Conservation (phyloP, 257 asterid species). For the Nicotiana benthamiana region DNA sequence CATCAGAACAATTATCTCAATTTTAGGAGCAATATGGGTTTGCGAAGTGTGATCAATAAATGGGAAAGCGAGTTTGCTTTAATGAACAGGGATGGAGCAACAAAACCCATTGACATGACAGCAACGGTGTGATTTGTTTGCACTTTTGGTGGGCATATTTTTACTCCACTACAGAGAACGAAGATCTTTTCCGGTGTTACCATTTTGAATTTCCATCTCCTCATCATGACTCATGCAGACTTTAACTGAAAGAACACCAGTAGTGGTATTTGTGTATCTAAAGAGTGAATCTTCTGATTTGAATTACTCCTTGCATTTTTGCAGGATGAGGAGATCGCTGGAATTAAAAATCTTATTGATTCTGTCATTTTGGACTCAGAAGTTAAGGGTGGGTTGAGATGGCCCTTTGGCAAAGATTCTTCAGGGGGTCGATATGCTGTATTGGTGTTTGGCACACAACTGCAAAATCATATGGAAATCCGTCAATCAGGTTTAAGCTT, state of each 20-base stretch:
- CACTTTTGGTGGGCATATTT: neutral
- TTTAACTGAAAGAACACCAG: neutral
- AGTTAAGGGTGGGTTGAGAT: conserved; percentile 42
- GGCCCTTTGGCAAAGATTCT: conserved; percentile 39
- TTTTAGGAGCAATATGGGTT: too few species aligned
- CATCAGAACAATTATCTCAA: neutral
- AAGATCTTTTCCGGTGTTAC: neutral
- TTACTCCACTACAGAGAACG: neutral
- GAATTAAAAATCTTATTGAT: conserved; percentile 25
- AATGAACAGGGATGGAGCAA: neutral
- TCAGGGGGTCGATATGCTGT: conserved; percentile 33
- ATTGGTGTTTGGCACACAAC: conserved; percentile 35
- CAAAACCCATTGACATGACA: neutral
- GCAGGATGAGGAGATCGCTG: conserved; percentile 39
- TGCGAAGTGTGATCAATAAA: too few species aligned
- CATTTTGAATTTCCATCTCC: neutral
- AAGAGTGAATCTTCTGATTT: neutral
- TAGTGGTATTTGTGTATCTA: neutral
- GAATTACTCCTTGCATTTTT: neutral
- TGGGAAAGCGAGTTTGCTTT: too few species aligned
- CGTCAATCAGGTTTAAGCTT: conserved; percentile 34
- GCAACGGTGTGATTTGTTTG: neutral
- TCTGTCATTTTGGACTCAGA: conserved; percentile 36
- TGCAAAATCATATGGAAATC: conserved; percentile 23
- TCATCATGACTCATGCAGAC: neutral